Percentiles rank a stretch among this genome's conserved stretches.
phyloP scores from a whole-genome alignment of 345 rosid genomes.

The Citrus reticulata region DNA sequence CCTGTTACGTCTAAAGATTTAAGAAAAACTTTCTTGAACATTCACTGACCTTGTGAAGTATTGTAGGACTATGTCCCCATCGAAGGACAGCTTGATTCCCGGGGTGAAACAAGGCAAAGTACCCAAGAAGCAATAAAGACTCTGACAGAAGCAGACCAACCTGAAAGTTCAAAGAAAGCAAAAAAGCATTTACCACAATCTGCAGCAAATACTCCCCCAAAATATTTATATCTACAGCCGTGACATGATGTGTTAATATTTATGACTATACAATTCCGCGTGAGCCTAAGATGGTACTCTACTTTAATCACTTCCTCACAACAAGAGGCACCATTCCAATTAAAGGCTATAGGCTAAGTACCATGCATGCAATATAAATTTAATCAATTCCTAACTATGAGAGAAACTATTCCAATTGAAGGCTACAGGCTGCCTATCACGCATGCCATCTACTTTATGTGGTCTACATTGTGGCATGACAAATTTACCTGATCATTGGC shows the following conservation, averaged over 20 bases:
- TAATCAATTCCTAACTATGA: too few species aligned
- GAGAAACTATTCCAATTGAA: background rate
- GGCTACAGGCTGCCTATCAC: background rate
- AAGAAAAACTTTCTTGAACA: background rate
- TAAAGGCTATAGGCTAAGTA: too few species aligned
- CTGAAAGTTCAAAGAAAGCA: constrained; percentile 20
- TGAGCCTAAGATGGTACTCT: background rate
- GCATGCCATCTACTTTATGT: background rate
- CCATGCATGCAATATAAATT: too few species aligned
- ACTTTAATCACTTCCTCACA: background rate
- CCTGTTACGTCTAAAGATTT: background rate
- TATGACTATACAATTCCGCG: background rate
- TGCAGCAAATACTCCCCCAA: background rate
- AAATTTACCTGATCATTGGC: constrained; percentile 56
- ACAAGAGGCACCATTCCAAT: background rate
- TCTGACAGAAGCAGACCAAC: constrained; percentile 67
- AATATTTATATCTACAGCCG: background rate
- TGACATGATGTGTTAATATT: background rate
- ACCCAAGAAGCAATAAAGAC: constrained; percentile 59
- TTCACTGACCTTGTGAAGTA: constrained; percentile 72
- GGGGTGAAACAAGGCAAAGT: constrained; percentile 65
- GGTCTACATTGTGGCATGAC: background rate
- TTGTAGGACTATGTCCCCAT: constrained; percentile 79
- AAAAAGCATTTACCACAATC: background rate
- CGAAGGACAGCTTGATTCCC: constrained; percentile 77